Evolutionary conservation across 371 early-diverging fungal species (phyloP).

Genomic region (Cladochytrium tenue): DNA sequence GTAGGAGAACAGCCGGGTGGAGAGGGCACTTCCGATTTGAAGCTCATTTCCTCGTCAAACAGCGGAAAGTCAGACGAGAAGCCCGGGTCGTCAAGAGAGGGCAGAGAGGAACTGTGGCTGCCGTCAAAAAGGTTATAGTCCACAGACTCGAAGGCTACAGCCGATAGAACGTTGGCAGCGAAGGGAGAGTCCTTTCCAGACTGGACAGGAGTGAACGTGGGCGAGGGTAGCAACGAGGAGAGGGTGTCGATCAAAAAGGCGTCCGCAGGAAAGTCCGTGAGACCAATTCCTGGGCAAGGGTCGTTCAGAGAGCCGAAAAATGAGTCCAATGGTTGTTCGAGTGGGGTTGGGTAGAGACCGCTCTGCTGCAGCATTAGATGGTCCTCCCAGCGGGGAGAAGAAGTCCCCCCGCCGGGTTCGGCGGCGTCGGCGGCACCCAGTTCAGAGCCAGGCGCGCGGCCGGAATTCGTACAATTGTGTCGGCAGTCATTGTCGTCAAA

Average conservation of each 20-base stretch:
- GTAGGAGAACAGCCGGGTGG: background rate
- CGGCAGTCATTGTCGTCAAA: background rate
- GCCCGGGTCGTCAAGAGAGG: background rate
- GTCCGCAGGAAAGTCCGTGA: no score
- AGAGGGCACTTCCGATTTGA: background rate
- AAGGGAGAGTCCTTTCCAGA: background rate
- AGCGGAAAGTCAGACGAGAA: conserved; percentile 10
- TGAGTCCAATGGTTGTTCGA: conserved; percentile 7
- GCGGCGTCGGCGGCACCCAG: background rate
- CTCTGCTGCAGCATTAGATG: background rate
- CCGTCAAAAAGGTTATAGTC: background rate
- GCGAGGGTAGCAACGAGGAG: background rate
- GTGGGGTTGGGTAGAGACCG: conserved; percentile 9
- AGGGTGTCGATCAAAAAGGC: background rate
- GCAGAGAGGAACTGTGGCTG: no score
- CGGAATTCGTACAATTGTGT: no score
- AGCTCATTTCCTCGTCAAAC: conserved; percentile 4
- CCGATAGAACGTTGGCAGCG: background rate
- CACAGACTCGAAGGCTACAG: background rate
- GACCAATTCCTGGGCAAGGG: no score
- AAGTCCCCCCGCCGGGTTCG: background rate
- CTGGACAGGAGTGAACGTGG: background rate
- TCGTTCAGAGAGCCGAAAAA: conserved; percentile 2
- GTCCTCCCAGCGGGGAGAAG: background rate
- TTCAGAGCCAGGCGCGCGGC: no score